Evolutionary conservation across 352 stramenopile genomes (phyloP).

Genomic region (Phytophthora cajani): DNA sequence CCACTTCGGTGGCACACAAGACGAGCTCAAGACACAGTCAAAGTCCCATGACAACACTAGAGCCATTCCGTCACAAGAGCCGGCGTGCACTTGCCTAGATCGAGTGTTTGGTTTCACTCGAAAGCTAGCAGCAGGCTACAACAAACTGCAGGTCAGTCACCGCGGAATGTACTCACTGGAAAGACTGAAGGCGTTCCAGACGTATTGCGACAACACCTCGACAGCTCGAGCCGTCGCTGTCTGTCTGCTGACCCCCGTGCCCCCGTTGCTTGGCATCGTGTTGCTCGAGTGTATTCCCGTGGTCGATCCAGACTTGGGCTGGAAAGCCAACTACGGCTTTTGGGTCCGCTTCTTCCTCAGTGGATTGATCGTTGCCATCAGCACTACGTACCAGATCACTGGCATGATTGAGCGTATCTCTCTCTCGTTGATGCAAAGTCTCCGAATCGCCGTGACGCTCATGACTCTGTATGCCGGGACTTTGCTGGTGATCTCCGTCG

Average conservation of each 20-base stretch:
- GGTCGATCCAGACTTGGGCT: slow-evolving; percentile 13
- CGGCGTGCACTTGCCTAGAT: not conserved
- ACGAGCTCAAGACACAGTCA: not conserved
- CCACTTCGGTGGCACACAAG: not conserved
- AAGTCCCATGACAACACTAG: not conserved
- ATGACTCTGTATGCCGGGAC: slow-evolving; percentile 23
- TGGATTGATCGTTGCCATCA: slow-evolving; percentile 12
- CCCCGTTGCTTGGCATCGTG: slow-evolving; percentile 8
- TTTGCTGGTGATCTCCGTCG: slow-evolving; percentile 17
- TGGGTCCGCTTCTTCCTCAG: slow-evolving; percentile 29
- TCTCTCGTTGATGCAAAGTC: slow-evolving; percentile 8
- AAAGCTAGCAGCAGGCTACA: not conserved
- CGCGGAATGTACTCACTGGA: slow-evolving; percentile 47
- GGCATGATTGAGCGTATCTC: slow-evolving; percentile 10
- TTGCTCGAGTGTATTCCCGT: slow-evolving; percentile 27
- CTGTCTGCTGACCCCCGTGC: slow-evolving; percentile 7
- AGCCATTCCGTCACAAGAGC: not conserved
- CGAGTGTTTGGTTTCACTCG: not conserved
- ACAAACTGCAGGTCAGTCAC: slow-evolving; percentile 31
- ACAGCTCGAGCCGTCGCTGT: not conserved
- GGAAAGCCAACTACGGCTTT: slow-evolving; percentile 32
- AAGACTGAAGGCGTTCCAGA: slow-evolving; percentile 36
- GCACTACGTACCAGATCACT: slow-evolving; percentile 14
- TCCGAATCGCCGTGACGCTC: slow-evolving; percentile 1
- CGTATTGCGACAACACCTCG: slow-evolving; percentile 29